Conservation (phyloP, 1,139 yeast species). For the Taphrina betulina region DNA sequence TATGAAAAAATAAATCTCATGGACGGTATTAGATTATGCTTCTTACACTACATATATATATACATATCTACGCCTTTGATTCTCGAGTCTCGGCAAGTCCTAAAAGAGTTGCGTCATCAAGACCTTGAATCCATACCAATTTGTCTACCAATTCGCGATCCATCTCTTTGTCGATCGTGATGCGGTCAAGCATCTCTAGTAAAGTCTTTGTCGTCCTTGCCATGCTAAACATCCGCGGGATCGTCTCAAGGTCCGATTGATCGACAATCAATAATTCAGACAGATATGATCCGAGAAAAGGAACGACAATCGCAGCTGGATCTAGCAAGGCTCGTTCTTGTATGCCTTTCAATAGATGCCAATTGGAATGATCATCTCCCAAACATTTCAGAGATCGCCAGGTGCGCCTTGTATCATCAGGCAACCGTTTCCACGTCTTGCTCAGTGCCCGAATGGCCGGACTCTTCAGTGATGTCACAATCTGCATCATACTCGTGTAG, state of each 20-base stretch:
- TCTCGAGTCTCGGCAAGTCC: too few relatives aligned
- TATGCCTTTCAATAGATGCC: conserved; percentile 61
- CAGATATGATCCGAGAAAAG: conserved; percentile 8
- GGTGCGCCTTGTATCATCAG: conserved; percentile 49
- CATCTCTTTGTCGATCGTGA: background rate
- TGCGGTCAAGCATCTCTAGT: conserved; percentile 11
- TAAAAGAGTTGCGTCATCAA: too few relatives aligned
- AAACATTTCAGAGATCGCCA: conserved; percentile 50
- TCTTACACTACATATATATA: too few relatives aligned
- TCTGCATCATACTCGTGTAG: conserved; percentile 82
- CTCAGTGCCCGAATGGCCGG: conserved; percentile 58
- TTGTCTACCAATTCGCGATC: background rate
- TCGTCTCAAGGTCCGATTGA: background rate
- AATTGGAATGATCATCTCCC: conserved; percentile 65
- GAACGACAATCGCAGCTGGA: conserved; percentile 6
- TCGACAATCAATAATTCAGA: background rate
- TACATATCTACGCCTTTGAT: too few relatives aligned
- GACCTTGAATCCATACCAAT: conserved; percentile 12
- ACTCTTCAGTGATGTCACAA: conserved; percentile 78
- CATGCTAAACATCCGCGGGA: background rate
- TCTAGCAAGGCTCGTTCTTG: conserved; percentile 62
- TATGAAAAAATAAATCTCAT: too few relatives aligned
- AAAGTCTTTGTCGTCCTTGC: conserved; percentile 15
- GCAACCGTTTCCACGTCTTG: conserved; percentile 70
- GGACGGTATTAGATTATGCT: too few relatives aligned